phyloP scores from a whole-genome alignment of 768 basidiomycete species.

The Suillus lakei region DNA sequence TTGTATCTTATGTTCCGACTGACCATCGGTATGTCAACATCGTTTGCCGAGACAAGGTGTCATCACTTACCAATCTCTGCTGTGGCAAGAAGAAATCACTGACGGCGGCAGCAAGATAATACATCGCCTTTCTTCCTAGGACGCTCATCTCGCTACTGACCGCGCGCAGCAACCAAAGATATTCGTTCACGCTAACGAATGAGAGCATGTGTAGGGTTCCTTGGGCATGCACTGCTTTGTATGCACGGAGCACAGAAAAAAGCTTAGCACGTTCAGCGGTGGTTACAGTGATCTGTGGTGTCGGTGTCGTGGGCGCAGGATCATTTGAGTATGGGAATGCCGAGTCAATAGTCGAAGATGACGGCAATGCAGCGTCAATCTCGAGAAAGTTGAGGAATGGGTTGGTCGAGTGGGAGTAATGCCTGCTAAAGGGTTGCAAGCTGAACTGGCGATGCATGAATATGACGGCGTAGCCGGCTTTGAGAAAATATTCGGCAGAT shows the following conservation, averaged over 20 bases:
- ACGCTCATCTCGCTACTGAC: constrained; percentile 78
- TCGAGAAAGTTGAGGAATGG: constrained; percentile 96
- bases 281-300: constrained; percentile 67
- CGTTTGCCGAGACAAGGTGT: not conserved
- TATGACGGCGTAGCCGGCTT: constrained; percentile 94
- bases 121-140: constrained; percentile 78
- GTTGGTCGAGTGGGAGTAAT: constrained; percentile 98
- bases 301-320: constrained; percentile 20
- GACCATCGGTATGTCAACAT: constrained; percentile 11
- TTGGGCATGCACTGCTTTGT: constrained; percentile 77
- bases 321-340: constrained; percentile 37
- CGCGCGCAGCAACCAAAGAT: constrained; percentile 88
- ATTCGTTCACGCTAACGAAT: constrained; percentile 95
- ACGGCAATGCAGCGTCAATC: constrained; percentile 44
- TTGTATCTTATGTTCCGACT: constrained; percentile 99
- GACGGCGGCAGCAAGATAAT: constrained; percentile 97
- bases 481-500: constrained; percentile 97
- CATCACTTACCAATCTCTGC: constrained; percentile 77
- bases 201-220: constrained; percentile 84
- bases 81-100: constrained; percentile 97
- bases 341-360: constrained; percentile 23
- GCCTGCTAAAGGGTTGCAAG: constrained; percentile 94
- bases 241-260: constrained; percentile 72
- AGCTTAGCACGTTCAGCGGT: constrained; percentile 67
- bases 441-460: constrained; percentile 99